These are phyloP conservation scores for Thalassiosira exigua DNA, from an alignment of 352 stramenopile genomes.

Conservation along the genomic window DNA sequence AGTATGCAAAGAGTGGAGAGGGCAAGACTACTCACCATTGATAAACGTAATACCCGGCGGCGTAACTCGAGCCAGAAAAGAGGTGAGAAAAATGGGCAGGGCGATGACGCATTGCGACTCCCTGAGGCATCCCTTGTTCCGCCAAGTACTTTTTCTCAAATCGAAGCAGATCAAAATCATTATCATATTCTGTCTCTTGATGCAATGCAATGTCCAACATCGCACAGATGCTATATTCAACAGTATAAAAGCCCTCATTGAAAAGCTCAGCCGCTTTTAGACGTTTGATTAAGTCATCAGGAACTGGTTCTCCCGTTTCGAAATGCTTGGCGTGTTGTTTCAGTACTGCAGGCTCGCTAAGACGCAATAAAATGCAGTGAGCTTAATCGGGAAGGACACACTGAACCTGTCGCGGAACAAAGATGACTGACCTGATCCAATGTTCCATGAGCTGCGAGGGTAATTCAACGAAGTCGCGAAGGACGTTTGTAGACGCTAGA, in stretches of 20 bases:
- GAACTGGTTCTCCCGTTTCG: slow-evolving; percentile 74
- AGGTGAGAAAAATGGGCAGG: slow-evolving; percentile 82
- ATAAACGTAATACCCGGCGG: slow-evolving; percentile 82
- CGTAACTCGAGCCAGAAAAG: slow-evolving; percentile 76
- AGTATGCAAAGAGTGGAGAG: too few species aligned
- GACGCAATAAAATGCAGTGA: too few species aligned
- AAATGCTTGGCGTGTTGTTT: slow-evolving; percentile 80
- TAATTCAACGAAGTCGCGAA: slow-evolving; percentile 86
- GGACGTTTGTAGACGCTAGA: slow-evolving; percentile 79
- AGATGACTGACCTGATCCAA: too few species aligned
- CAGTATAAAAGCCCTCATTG: slow-evolving; percentile 82
- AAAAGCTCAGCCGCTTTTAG: slow-evolving; percentile 77
- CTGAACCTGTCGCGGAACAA: too few species aligned
- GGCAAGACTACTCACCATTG: too few species aligned
- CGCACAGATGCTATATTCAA: slow-evolving; percentile 84
- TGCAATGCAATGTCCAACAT: slow-evolving; percentile 82
- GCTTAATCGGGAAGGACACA: too few species aligned
- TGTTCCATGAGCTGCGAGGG: slow-evolving; percentile 86
- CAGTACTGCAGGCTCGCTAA: slow-evolving; percentile 72
- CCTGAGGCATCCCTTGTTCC: slow-evolving; percentile 78
- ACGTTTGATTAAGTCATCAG: slow-evolving; percentile 76
- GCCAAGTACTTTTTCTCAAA: slow-evolving; percentile 82
- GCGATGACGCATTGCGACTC: slow-evolving; percentile 84
- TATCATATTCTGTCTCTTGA: slow-evolving; percentile 68
- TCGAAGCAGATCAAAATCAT: slow-evolving; percentile 75